Percentiles rank a stretch among this genome's conserved stretches.
phyloP scores from a whole-genome alignment of 2,329 filamentous ascomycete species.

The Parafenestella ontariensis region DNA sequence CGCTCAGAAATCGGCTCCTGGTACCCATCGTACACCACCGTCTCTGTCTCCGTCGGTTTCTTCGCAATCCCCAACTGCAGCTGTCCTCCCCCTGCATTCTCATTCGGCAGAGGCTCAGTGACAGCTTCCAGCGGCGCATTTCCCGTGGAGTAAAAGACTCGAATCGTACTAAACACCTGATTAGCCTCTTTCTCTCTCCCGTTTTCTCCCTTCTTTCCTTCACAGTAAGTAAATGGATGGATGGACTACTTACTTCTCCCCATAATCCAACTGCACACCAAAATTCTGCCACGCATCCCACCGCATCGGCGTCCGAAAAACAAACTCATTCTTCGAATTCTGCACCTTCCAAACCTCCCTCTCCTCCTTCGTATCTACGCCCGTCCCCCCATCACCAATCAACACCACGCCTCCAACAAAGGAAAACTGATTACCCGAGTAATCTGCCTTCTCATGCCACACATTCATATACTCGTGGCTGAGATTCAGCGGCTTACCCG shows the following conservation, averaged over 20 bases:
- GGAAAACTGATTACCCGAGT: conserved; percentile 32
- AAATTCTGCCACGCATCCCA: conserved; percentile 35
- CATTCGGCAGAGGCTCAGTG: conserved; percentile 22
- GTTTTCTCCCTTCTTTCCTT: too few relatives aligned
- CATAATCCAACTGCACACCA: conserved; percentile 31
- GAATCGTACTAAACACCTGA: conserved; percentile 25
- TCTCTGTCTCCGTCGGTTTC: conserved; percentile 38
- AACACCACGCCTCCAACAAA: conserved; percentile 32
- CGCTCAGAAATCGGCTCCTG: conserved; percentile 25
- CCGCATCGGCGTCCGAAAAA: conserved; percentile 23
- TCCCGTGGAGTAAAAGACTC: conserved; percentile 31
- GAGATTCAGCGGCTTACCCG: conserved; percentile 23
- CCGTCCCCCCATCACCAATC: conserved; percentile 26
- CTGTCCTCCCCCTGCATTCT: conserved; percentile 35
- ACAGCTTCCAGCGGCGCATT: conserved; percentile 18
- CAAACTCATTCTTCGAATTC: conserved; percentile 26
- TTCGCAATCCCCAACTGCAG: conserved; percentile 39
- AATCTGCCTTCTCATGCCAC: conserved; percentile 38
- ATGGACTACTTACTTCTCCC: conserved; percentile 23
- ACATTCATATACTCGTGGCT: conserved; percentile 42
- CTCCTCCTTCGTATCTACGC: conserved; percentile 20
- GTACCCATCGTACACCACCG: conserved; percentile 35
- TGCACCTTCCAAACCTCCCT: conserved; percentile 30
- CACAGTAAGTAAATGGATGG: too few relatives aligned
- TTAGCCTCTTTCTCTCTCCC: too few relatives aligned